phyloP scores from a whole-genome alignment of 148 eudicot species.

The Cornus florida region DNA sequence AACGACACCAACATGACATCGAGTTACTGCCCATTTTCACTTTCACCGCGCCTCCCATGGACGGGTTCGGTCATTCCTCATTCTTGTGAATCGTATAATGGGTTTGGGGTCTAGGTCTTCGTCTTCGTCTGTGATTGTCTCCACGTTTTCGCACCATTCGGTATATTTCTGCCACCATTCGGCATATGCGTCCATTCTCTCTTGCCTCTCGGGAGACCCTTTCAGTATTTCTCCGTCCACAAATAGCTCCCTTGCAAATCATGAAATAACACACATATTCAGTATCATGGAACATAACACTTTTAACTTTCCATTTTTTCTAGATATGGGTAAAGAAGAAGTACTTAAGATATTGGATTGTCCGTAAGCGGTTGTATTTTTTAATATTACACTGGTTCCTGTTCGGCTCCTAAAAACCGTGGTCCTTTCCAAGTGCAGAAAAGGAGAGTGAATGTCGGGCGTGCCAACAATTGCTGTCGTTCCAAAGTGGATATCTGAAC shows the following conservation, averaged over 20 bases:
- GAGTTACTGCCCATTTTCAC: constrained; percentile 63
- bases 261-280: background rate
- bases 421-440: too few species aligned
- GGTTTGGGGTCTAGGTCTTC: too few species aligned
- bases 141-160: too few species aligned
- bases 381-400: background rate
- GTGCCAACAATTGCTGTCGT: too few species aligned
- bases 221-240: constrained; percentile 96
- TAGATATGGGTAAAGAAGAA: background rate
- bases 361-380: background rate
- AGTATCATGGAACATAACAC: background rate
- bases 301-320: background rate
- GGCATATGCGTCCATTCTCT: constrained; percentile 92
- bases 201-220: constrained; percentile 90
- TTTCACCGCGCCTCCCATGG: constrained; percentile 77
- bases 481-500: too few species aligned
- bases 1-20: too few species aligned
- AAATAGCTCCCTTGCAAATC: constrained; percentile 69
- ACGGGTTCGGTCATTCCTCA: constrained; percentile 84
- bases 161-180: too few species aligned
- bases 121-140: too few species aligned
- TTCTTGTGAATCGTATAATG: too few species aligned
- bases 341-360: background rate
- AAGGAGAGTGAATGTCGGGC: too few species aligned
- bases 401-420: too few species aligned